These are phyloP conservation scores for Mycena olivaceomarginata DNA, from an alignment of 768 basidiomycete genomes.

Conservation along the genomic window DNA sequence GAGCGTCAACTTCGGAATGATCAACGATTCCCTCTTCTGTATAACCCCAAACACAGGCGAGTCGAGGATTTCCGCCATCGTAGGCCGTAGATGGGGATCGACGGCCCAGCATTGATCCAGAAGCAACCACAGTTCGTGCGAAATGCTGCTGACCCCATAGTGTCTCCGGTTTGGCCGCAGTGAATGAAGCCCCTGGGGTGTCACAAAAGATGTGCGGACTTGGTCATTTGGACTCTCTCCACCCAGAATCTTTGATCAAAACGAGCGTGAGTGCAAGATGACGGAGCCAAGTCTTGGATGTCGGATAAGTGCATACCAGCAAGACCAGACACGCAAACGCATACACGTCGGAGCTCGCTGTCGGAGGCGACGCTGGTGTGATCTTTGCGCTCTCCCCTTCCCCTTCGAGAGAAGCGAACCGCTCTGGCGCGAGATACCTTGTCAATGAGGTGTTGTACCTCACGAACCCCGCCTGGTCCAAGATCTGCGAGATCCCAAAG, in stretches of 20 bases:
- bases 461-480: not conserved
- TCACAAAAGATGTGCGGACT: not conserved
- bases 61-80: not conserved
- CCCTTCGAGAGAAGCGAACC: not conserved
- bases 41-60: not conserved
- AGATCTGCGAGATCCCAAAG: not conserved
- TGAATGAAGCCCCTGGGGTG: not conserved
- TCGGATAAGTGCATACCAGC: not conserved
- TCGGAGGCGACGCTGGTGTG: not conserved
- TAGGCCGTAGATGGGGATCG: not conserved
- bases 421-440: not conserved
- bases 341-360: not conserved
- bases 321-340: not conserved
- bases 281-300: too few species aligned
- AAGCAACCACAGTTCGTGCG: not conserved
- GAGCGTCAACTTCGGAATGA: not conserved
- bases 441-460: not conserved
- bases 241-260: not conserved
- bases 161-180: not conserved
- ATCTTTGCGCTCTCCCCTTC: too few species aligned
- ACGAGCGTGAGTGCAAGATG: not conserved
- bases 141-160: not conserved
- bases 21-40: not conserved
- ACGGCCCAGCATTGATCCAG: not conserved
- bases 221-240: not conserved